phyloP scores from a whole-genome alignment of 1,284 basidiomycete species.

The Cerioporus squamosus region DNA sequence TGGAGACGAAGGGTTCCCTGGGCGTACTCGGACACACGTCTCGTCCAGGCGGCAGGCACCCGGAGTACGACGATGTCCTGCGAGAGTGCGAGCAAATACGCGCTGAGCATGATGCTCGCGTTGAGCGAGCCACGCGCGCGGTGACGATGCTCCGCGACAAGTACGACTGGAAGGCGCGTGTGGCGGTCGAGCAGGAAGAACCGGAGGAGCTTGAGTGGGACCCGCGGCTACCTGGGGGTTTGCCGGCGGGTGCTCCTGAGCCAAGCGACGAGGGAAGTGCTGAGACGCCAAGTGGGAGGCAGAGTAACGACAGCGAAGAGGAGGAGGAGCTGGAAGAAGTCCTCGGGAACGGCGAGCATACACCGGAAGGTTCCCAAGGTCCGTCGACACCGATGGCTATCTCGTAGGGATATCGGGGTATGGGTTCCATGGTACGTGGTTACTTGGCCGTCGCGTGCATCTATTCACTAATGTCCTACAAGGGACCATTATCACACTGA shows the following conservation, averaged over 20 bases:
- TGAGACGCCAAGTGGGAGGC: slow-evolving; percentile 34
- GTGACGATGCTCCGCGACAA: slow-evolving; percentile 74
- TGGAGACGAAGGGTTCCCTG: slow-evolving; percentile 62
- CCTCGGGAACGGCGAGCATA: slow-evolving; percentile 36
- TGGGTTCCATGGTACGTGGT: too few species aligned
- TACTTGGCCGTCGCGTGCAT: too few species aligned
- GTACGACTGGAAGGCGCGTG: slow-evolving; percentile 77
- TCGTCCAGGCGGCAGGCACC: slow-evolving; percentile 20
- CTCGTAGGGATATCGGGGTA: neutral
- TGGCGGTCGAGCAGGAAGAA: slow-evolving; percentile 73
- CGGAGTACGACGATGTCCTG: slow-evolving; percentile 64
- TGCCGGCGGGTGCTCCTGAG: slow-evolving; percentile 20
- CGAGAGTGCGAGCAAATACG: slow-evolving; percentile 68
- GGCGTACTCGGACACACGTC: slow-evolving; percentile 39
- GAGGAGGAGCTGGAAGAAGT: slow-evolving; percentile 47
- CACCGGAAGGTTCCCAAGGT: slow-evolving; percentile 28
- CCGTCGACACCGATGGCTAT: slow-evolving; percentile 17
- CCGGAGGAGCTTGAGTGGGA: slow-evolving; percentile 76
- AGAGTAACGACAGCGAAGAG: slow-evolving; percentile 44
- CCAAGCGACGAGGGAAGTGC: slow-evolving; percentile 21
- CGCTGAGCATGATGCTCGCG: slow-evolving; percentile 68
- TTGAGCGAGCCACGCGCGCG: slow-evolving; percentile 72
- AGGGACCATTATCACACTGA: too few species aligned
- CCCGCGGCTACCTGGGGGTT: slow-evolving; percentile 40
- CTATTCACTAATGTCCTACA: too few species aligned